phyloP scores from a whole-genome alignment of 257 asterid species.

The Solanum rostratum region DNA sequence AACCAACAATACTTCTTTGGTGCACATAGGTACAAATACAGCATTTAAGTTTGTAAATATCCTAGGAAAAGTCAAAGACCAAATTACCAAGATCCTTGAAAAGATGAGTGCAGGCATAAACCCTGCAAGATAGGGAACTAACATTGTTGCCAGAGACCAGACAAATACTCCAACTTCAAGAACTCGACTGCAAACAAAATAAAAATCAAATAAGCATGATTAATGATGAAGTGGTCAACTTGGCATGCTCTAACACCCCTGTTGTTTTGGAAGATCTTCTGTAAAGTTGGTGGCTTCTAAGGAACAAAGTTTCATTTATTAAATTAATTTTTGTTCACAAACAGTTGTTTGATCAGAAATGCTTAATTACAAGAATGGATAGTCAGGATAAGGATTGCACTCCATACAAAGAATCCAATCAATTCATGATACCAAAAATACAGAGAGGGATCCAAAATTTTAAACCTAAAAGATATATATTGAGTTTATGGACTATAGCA shows the following conservation, averaged over 20 bases:
- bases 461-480: background rate
- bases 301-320: background rate
- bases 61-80: background rate
- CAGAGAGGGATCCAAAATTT: background rate
- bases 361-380: background rate
- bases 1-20: background rate
- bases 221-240: background rate
- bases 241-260: background rate
- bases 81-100: slow-evolving; percentile 72
- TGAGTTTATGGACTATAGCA: background rate
- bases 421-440: background rate
- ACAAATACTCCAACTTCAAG: slow-evolving; percentile 72
- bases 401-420: background rate
- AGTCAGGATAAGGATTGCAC: background rate
- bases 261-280: background rate
- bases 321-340: background rate
- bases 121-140: slow-evolving; percentile 79
- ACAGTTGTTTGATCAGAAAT: background rate
- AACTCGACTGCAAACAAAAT: slow-evolving; percentile 59
- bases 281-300: background rate
- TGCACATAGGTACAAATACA: background rate
- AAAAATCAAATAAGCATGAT: background rate
- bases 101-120: slow-evolving; percentile 87
- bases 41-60: background rate
- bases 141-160: slow-evolving; percentile 87